Evolutionary conservation across 2,329 filamentous ascomycete genomes (phyloP), one percentile per base, ranked within the genome.

Genomic region (Fusarium nygamai): DNA sequence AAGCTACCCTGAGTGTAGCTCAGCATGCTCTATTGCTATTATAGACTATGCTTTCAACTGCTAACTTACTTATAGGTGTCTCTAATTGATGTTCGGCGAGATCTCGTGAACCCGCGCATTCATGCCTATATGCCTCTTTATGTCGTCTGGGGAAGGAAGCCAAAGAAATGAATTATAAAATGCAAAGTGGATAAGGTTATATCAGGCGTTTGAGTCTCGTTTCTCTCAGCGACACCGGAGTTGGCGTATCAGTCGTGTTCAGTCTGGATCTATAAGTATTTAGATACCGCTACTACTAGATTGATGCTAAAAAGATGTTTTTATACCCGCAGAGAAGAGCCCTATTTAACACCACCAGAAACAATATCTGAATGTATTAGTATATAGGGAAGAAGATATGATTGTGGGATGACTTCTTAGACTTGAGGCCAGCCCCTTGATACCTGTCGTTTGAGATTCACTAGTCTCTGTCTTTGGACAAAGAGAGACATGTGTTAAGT

Each of bases 121-220:
- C 87, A 88, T 71, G 82, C 84, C 0, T 89, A 87, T 67, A 80
- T 85, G 67, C 82, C 82, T 29, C 78, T 86, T 11, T 83, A 83
- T 65, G 83, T 88, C 8, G 86, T 89, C 1, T 85, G 83, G 78
- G 87, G 86, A 7, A 82, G 87, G 33, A 88, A 88, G 71, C 87
- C 87, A 3, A 78, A 77, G 51, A 0, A 68, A 41, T 14, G 8
- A 53, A 29, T 19, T 20, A 11, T 20, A 27, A 36, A n/a, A 24
- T 13, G 9, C 19, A 36, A 20, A 20, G 20, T 39, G 44, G 27
- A 33, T 12, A 20, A 20, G 17, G 27, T 20, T 14, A 20, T 19
- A 19, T 36, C 5, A 24, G 58, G 33, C 58, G 44, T 39, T 61
- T 33, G 38, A 20, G 38, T n/a, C 27, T 33, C 27, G 27, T 44